Conservation (phyloP, 2,329 filamentous ascomycete species). For the Davidsoniella virescens region DNA sequence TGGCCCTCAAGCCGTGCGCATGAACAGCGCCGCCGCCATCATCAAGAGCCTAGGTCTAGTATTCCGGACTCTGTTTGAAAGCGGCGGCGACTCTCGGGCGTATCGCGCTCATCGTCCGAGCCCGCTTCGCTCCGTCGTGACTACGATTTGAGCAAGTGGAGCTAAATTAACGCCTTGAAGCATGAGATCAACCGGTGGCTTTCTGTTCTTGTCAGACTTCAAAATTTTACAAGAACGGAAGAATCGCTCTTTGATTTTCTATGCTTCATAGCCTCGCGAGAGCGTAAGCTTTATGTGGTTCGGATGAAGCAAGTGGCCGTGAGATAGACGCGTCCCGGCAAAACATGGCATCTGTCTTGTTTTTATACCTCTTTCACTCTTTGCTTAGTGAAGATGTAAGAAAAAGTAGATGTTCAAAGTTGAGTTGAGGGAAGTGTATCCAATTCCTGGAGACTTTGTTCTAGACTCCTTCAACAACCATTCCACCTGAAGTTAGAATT, state of each 20-base stretch:
- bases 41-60: slow-evolving; percentile 19
- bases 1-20: slow-evolving; percentile 22
- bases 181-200: too few species aligned
- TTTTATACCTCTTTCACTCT: not conserved
- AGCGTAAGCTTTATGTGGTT: slow-evolving; percentile 10
- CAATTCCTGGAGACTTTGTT: not conserved
- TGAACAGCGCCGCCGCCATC: slow-evolving; percentile 19
- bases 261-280: too few species aligned
- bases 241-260: too few species aligned
- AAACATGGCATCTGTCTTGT: not conserved
- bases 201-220: too few species aligned
- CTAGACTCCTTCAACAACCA: not conserved
- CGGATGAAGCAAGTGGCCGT: slow-evolving; percentile 10
- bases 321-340: slow-evolving; percentile 9
- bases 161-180: not conserved
- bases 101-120: slow-evolving; percentile 38
- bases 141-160: slow-evolving; percentile 34
- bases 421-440: not conserved
- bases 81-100: slow-evolving; percentile 31
- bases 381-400: not conserved
- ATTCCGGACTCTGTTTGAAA: slow-evolving; percentile 18
- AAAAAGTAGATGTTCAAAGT: not conserved
- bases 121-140: slow-evolving; percentile 54
- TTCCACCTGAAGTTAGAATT: slow-evolving; percentile 7
- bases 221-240: too few species aligned